Conservation (phyloP, 257 asterid species). For the Ehretia macrophylla region DNA sequence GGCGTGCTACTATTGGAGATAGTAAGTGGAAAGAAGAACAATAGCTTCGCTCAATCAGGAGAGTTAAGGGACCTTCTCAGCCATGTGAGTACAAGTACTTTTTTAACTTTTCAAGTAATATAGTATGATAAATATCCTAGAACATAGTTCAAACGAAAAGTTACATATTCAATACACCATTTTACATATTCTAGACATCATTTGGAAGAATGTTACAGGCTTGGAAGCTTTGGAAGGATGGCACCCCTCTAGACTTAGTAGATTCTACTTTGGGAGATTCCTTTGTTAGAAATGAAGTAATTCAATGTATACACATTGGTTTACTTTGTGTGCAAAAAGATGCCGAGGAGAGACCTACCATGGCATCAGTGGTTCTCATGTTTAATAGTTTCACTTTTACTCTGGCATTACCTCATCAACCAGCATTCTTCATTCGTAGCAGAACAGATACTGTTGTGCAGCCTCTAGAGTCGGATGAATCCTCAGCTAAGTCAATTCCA, state of each 20-base stretch:
- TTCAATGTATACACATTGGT: constrained; percentile 21
- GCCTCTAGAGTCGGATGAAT: constrained; percentile 4
- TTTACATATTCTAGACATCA: background rate
- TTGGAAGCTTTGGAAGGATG: constrained; percentile 31
- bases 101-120: background rate
- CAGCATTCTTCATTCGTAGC: constrained; percentile 13
- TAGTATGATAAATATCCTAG: background rate
- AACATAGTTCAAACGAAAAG: background rate
- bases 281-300: constrained; percentile 15
- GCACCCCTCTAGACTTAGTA: constrained; percentile 17
- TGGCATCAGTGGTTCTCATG: constrained; percentile 24
- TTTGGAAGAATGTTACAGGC: constrained; percentile 13
- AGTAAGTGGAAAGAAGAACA: constrained; percentile 17
- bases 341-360: constrained; percentile 19
- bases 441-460: background rate
- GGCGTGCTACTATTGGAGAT: constrained; percentile 24
- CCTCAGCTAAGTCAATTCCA: constrained; percentile 10
- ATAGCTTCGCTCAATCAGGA: constrained; percentile 7
- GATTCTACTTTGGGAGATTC: constrained; percentile 21
- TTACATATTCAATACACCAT: too few species aligned
- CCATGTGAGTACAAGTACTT: constrained; percentile 17
- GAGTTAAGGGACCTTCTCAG: constrained; percentile 9
- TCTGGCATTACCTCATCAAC: constrained; percentile 8
- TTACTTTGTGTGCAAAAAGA: constrained; percentile 28
- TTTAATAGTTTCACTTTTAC: constrained; percentile 14